Conservation (phyloP, 257 asterid genomes). For the Linderniella brevidens region DNA sequence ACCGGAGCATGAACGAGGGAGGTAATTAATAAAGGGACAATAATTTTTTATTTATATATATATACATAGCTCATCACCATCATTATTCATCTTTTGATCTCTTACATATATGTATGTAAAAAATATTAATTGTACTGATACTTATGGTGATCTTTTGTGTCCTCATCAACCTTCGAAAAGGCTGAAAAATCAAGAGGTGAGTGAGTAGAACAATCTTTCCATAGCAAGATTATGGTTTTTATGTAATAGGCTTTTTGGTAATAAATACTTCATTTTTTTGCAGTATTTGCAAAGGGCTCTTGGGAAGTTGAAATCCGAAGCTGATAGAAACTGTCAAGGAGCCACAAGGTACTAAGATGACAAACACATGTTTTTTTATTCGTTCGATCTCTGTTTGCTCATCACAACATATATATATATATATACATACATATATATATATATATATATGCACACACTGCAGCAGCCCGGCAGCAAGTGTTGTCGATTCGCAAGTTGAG, state of each 20-base stretch:
- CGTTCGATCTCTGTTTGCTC: not conserved
- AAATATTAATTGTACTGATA: no score
- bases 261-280: not conserved
- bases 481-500: slow-evolving; percentile 53
- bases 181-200: slow-evolving; percentile 88
- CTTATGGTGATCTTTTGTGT: not conserved
- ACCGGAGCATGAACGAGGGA: slow-evolving; percentile 80
- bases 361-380: not conserved
- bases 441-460: no score
- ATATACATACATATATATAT: no score
- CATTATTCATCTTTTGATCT: not conserved
- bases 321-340: slow-evolving; percentile 28
- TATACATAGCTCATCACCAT: not conserved
- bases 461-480: slow-evolving; percentile 36
- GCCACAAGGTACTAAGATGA: slow-evolving; percentile 29
- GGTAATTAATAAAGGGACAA: slow-evolving; percentile 32
- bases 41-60: not conserved
- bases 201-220: not conserved
- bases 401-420: slow-evolving; percentile 7
- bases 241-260: not conserved
- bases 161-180: slow-evolving; percentile 23
- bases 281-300: slow-evolving; percentile 67
- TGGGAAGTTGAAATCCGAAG: slow-evolving; percentile 59
- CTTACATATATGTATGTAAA: not conserved
- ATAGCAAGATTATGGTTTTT: not conserved